Percentiles rank a stretch among this genome's conserved stretches.
Evolutionary conservation across 371 early-diverging fungal genomes (phyloP).

Genomic region (Entomophthora muscae): DNA sequence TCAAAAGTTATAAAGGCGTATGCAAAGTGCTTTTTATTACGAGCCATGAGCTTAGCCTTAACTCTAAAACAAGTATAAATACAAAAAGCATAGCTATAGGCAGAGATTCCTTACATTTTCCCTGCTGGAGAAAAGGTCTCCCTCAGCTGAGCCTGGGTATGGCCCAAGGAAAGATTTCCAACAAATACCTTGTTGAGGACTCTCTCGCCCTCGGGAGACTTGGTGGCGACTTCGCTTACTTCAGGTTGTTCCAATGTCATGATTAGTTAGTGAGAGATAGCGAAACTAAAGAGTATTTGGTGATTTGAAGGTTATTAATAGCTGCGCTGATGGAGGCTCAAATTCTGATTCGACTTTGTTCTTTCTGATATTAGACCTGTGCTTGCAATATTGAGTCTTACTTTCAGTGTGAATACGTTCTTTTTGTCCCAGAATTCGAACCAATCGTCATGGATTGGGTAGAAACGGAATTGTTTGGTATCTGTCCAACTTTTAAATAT

Average conservation of each 20-base stretch:
- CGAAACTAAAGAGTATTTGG: too few species aligned
- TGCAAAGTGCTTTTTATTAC: constrained; percentile 58
- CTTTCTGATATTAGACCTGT: too few species aligned
- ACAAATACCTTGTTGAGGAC: constrained; percentile 70
- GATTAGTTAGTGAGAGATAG: too few species aligned
- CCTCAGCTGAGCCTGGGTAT: constrained; percentile 54
- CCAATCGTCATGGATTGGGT: too few species aligned
- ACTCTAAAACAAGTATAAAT: constrained; percentile 16
- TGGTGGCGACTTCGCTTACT: constrained; percentile 9
- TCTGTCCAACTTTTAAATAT: too few species aligned
- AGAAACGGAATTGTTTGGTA: too few species aligned
- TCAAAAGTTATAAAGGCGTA: constrained; percentile 85
- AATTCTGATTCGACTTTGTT: too few species aligned
- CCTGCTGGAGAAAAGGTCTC: constrained; percentile 54
- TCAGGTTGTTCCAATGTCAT: background rate
- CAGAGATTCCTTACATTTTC: constrained; percentile 66
- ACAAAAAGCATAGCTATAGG: background rate
- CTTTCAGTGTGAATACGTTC: too few species aligned
- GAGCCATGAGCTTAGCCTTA: constrained; percentile 55
- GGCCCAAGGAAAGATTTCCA: constrained; percentile 80
- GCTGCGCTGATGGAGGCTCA: too few species aligned
- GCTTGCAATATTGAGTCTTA: too few species aligned
- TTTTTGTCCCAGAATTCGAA: too few species aligned
- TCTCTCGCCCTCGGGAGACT: constrained; percentile 17
- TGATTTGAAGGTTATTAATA: too few species aligned